Evolutionary conservation across 495 filamentous ascomycete species (phyloP), one percentile per base, ranked within the genome.

Genomic region (Alectoria sarmentosa): DNA sequence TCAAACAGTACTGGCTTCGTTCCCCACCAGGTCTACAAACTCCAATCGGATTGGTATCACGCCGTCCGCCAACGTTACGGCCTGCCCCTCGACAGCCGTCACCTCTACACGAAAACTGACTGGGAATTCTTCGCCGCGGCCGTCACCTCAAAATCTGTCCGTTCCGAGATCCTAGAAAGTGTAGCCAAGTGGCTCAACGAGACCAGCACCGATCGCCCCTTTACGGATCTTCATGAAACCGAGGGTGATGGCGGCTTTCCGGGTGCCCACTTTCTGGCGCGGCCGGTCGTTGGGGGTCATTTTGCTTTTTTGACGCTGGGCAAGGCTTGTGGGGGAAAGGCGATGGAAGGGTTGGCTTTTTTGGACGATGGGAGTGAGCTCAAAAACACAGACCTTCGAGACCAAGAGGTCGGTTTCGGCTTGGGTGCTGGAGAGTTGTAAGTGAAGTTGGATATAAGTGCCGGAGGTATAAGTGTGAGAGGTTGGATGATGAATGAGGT

Each of bases 81-180:
- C 1, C 77, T 96, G 13, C 91, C 92, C 2, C 82, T 97, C 11
- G 92, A 97, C 74, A 89, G 84, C 66, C 82, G 92, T n/a, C 90
- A 95, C 72, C 73, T 89, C 9, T 96, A 92, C 73, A 91, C 92
- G 28, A 97, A 97, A 76, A 88, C 85, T 41, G 92, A 96, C 75
- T 96, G 92, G 92, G 88, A 96, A 70, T 90, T 96, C 75, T 96
- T 92, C 71, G 86, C 87, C 2, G 91, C 92, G 62, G 89, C 92
- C 3, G 85, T 96, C 13, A 82, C 90, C 19, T 82, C 81, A 54
- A 79, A 83, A 66, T 71, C 79, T 60, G 86, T 88, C 11, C 83
- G 89, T 44, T 76, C 80, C 19, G 83, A 90, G 75, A 91, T 96
- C 65, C 76, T 96, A 42, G 79, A 86, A n/a, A 83, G 83, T 39